Evolutionary conservation across 192 early-diverging fungal species (phyloP).

Genomic region (Backusella psychrophila): DNA sequence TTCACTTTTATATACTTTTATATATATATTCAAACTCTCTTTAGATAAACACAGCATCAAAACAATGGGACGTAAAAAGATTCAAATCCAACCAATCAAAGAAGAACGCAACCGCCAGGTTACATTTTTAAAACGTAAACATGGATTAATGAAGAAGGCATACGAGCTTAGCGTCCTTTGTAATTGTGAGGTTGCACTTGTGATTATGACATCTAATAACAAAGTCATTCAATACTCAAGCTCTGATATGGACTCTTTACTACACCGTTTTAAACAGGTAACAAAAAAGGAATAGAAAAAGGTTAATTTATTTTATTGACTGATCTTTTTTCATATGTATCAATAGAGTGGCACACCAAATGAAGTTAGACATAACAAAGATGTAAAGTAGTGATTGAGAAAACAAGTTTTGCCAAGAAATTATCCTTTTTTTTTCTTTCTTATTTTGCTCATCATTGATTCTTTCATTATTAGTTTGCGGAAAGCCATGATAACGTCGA

Average conservation of each 20-base stretch:
- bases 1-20: neutral
- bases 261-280: conserved; percentile 85
- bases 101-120: conserved; percentile 94
- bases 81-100: conserved; percentile 86
- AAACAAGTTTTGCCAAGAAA: conserved; percentile 1
- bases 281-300: neutral
- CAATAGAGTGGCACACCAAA: conserved; percentile 28
- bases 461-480: neutral
- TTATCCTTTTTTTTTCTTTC: neutral
- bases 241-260: conserved; percentile 88
- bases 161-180: conserved; percentile 92
- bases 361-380: conserved; percentile 37
- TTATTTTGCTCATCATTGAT: neutral
- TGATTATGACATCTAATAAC: conserved; percentile 88
- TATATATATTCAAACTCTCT: neutral
- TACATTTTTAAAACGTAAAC: conserved; percentile 88
- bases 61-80: conserved; percentile 88
- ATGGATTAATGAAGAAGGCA: conserved; percentile 94
- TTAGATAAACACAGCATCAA: neutral
- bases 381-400: neutral
- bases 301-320: conserved; percentile 22
- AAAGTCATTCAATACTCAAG: conserved; percentile 89
- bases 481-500: neutral
- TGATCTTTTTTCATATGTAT: neutral
- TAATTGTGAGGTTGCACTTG: conserved; percentile 90